Base-by-base conservation (phyloP, 805 yeast genomes). In the Saturnispora kantuleensis region DNA sequence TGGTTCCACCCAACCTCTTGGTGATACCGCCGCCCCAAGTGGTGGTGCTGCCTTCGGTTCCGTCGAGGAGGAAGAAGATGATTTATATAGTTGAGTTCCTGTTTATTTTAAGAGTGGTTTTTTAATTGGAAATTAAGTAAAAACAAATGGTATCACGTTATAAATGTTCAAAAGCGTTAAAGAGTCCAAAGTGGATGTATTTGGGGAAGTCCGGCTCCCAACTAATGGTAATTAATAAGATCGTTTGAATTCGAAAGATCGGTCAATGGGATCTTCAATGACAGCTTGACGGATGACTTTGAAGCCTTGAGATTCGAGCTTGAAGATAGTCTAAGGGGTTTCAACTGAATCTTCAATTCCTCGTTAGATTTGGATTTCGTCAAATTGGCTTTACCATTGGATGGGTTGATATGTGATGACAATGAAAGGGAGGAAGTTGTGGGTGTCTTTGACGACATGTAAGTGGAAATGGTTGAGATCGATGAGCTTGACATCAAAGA, bases 31-130 rank as follows among this genome's bases (percentile, higher is more conserved):
- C 38, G 62, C 63, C 15, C 58, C 63, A 21, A 63, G 50, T 31
- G 56, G 52, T 38, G 65, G 65, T 35, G 73, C 74, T 32, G 71
- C 76, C 16, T 74, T 73, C 51, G 78, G 73, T 26, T 60, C 64
- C 47, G 77, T 65, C 46, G 79, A 70, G 43, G 69, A 65, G 12
- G 76, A 69, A 38, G 75, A 70, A 46, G 71, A 67, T 52, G 71
- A 67, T 51, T 60, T 67, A 39, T 67, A 67, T 59, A 65, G 67
- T 54, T 67, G 51, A 35, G 30, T 31, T 29, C n/a, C 28, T 18
- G 16, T 18, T 29, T 16, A 41, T 29, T 37, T 36, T 36, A 31
- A n/a, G 30, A 17, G 15, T 18, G 34, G 31, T 42, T 42, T 38
- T 31, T 18, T 42, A 37, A 30, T 8, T 13, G 26, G 28, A 11